Conservation (phyloP, 2,329 filamentous ascomycete species). For the Monilinia laxa region DNA sequence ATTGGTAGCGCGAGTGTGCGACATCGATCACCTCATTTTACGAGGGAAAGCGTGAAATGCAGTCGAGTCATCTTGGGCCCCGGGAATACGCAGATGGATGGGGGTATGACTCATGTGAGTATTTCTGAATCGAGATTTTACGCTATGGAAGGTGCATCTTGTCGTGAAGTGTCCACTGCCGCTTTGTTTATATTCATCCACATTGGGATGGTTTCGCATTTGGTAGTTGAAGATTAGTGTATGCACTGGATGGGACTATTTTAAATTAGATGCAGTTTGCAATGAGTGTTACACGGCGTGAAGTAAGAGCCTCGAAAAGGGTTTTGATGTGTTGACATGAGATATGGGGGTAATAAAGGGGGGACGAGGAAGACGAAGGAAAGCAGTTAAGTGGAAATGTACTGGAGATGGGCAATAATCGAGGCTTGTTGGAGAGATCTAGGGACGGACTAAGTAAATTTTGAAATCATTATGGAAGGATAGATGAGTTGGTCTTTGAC, state of each 20-base stretch:
- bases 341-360: not conserved
- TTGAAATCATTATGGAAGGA: not conserved
- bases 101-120: not conserved
- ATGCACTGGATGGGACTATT: not conserved
- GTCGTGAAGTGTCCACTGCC: not conserved
- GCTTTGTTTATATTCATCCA: not conserved
- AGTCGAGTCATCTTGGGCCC: not conserved
- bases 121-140: not conserved
- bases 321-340: not conserved
- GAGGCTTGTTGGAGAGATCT: not conserved
- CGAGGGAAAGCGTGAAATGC: not conserved
- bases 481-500: not conserved
- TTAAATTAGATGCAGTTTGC: not conserved
- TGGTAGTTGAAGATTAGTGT: not conserved
- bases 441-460: not conserved
- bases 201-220: not conserved
- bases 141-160: not conserved
- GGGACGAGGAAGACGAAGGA: not conserved
- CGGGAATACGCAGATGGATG: not conserved
- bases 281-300: not conserved
- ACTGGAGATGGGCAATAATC: not conserved
- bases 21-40: not conserved
- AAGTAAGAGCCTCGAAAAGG: not conserved
- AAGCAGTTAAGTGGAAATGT: not conserved
- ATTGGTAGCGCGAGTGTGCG: not conserved